These are phyloP conservation scores for Hyphopichia fennica DNA, from an alignment of 1,139 yeast species.

Conservation along the genomic window DNA sequence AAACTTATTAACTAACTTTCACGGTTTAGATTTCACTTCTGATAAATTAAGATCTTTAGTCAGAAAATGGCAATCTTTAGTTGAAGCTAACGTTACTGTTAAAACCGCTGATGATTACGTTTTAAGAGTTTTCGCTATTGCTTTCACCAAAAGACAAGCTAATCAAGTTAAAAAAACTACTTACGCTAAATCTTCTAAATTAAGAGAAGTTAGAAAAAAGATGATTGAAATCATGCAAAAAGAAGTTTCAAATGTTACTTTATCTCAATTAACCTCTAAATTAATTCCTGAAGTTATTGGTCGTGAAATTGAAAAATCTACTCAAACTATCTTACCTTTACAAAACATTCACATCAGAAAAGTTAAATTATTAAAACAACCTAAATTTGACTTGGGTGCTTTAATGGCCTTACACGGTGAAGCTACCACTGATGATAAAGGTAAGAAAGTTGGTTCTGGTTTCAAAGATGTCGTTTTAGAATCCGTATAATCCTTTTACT, in stretches of 20 bases:
- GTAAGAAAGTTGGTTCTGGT: conserved; percentile 50
- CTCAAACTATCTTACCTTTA: conserved; percentile 52
- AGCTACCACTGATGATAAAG: conserved; percentile 51
- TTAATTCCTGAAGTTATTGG: conserved; percentile 55
- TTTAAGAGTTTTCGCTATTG: conserved; percentile 52
- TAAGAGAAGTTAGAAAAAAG: conserved; percentile 53
- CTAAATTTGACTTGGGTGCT: conserved; percentile 54
- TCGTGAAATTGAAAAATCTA: conserved; percentile 54
- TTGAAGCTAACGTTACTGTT: conserved; percentile 53
- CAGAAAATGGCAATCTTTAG: conserved; percentile 56
- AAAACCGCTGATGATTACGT: conserved; percentile 53
- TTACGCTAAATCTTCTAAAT: conserved; percentile 52
- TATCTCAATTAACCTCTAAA: conserved; percentile 52
- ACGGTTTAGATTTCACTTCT: conserved; percentile 51
- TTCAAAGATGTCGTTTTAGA: conserved; percentile 56
- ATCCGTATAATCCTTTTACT: conserved; percentile 30
- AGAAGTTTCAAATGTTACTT: conserved; percentile 51
- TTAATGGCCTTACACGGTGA: conserved; percentile 55
- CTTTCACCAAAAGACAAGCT: conserved; percentile 54
- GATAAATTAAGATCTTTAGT: conserved; percentile 54
- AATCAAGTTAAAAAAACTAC: conserved; percentile 53
- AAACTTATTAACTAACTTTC: conserved; percentile 56
- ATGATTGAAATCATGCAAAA: conserved; percentile 54
- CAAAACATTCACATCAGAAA: conserved; percentile 55
- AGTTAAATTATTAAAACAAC: conserved; percentile 53